Percentiles rank a stretch among this genome's conserved stretches.
phyloP scores from a whole-genome alignment of 345 rosid genomes.

The Acer negundo region DNA sequence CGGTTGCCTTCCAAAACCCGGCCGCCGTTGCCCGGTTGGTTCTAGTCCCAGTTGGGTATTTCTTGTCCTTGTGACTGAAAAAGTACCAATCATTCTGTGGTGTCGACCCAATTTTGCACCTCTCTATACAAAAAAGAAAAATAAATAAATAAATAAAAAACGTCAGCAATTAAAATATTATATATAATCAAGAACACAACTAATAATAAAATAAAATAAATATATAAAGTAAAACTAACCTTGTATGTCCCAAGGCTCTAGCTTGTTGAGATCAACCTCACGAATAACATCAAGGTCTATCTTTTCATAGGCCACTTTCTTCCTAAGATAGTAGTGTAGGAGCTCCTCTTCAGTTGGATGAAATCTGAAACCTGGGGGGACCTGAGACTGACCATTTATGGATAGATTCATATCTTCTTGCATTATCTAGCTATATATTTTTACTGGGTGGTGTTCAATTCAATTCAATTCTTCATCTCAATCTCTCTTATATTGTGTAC shows the following conservation, averaged over 20 bases:
- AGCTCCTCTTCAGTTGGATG: conserved; percentile 99
- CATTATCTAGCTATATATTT: conserved; percentile 24
- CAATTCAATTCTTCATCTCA: background rate
- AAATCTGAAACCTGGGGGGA: conserved; percentile 98
- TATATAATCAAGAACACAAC: too few species aligned
- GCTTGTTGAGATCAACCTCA: conserved; percentile 98
- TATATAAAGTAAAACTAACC: conserved; percentile 44
- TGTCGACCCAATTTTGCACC: conserved; percentile 86
- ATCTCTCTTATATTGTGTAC: background rate
- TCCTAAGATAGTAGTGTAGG: conserved; percentile 87
- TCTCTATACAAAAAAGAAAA: conserved; percentile 46
- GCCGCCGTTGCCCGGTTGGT: conserved; percentile 92
- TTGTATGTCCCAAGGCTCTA: conserved; percentile 99
- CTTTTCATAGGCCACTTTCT: conserved; percentile 81
- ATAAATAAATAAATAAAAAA: background rate
- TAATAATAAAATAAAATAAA: too few species aligned
- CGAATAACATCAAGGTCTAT: conserved; percentile 96
- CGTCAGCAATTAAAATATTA: background rate
- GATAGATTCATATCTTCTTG: conserved; percentile 72
- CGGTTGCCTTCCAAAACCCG: conserved; percentile 99
- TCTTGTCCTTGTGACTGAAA: conserved; percentile 97
- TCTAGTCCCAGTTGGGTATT: conserved; percentile 93
- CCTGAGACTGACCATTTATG: conserved; percentile 89
- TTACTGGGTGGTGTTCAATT: background rate
- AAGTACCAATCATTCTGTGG: conserved; percentile 99